Evolutionary conservation across 345 rosid species (phyloP), one percentile per base, ranked within the genome.

Genomic region (Euclidium syriacum): DNA sequence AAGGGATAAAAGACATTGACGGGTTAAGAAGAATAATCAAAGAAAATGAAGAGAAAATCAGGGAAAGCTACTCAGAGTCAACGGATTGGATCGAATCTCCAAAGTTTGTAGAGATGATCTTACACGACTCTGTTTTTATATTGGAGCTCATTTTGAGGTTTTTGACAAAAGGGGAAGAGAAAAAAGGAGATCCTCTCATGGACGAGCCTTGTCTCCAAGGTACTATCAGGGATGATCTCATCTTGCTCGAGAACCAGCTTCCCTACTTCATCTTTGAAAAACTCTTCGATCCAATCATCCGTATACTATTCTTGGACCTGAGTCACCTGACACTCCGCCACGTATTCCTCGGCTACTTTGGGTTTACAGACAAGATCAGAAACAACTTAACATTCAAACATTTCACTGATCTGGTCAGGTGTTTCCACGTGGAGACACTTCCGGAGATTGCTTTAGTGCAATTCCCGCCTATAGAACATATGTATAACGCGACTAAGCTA

Each of bases 211-310:
- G 62, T 40, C 51, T 51, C n/a, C 0, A 1, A n/a, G 1, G 5
- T 7, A 11, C 49, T 24, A 23, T 52, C 12, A 0, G 0, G 1
- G 16, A 1, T n/a, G 61, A 69, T 20, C 52, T 69, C 20, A 17
- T 60, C 0, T 68, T 67, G 24, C 65, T 67, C 4, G 72, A 67
- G 40, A 67, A 58, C 39, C 75, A 72, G 4, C 66, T 64, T 41
- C 67, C 75, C 22, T 72, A 57, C 55, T 64, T 51, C 16, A 48
- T 72, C 32, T 62, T 72, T 1, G 5, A 42, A 2, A 26, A 56
- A 2, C 55, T 71, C 15, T 71, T 55, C 4, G 9, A 29, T n/a
- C 24, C 12, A 15, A 7, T 49, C 12, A 8, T 46, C 1, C 1
- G 30, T 0, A 24, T 0, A 10, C 12, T 46, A n/a, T n/a, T n/a